A percentile compares a stretch with the other conserved stretches of the same genome.
Conservation (phyloP, 768 basidiomycete genomes). For the Phylloporus scabripes region DNA sequence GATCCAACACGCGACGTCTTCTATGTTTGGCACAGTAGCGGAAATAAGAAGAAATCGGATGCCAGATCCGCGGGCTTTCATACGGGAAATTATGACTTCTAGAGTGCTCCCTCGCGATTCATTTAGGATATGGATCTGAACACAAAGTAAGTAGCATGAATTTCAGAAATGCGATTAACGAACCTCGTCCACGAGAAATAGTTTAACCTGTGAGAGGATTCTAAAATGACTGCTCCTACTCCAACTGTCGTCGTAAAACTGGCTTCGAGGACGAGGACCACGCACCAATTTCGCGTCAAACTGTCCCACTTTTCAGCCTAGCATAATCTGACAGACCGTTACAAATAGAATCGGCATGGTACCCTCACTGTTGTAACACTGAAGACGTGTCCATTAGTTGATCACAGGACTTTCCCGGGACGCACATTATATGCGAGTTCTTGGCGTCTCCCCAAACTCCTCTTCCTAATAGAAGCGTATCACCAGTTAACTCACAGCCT, state of each 20-base stretch:
- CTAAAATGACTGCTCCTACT: conserved; percentile 57
- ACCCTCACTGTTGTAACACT: conserved; percentile 72
- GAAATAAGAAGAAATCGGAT: conserved; percentile 88
- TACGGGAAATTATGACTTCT: conserved; percentile 91
- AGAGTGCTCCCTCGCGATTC: conserved; percentile 88
- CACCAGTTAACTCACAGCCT: conserved; percentile 93
- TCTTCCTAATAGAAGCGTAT: conserved; percentile 65
- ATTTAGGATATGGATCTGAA: conserved; percentile 85
- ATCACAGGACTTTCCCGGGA: conserved; percentile 3
- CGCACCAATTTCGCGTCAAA: conserved; percentile 85
- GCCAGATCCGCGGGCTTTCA: conserved; percentile 67
- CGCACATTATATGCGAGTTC: conserved; percentile 73
- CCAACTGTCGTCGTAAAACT: conserved; percentile 4
- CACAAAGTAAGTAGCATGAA: neutral
- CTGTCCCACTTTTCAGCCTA: conserved; percentile 98
- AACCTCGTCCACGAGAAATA: conserved; percentile 93
- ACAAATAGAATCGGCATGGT: neutral
- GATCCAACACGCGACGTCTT: conserved; percentile 88
- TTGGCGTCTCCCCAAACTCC: conserved; percentile 71
- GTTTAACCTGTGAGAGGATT: conserved; percentile 62
- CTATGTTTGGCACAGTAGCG: conserved; percentile 90
- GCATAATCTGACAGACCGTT: neutral
- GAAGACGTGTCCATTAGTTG: conserved; percentile 3
- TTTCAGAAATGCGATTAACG: conserved; percentile 4
- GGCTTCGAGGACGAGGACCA: neutral